phyloP scores from a whole-genome alignment of 1,139 yeast genomes.

The Kodamaea derodonti region DNA sequence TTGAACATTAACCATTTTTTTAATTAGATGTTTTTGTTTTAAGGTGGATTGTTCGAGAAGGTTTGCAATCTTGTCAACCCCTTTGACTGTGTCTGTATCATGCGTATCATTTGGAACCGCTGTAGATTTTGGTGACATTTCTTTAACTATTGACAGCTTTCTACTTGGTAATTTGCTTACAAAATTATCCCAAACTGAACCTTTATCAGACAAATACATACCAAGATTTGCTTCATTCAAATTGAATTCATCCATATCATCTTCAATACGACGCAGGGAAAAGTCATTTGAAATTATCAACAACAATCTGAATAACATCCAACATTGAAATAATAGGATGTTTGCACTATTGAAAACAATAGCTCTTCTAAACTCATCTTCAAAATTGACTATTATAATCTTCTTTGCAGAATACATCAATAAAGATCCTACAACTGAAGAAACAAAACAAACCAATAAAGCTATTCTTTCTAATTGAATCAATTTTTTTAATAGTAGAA shows the following conservation, averaged over 20 bases:
- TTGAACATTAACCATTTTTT: constrained; percentile 7
- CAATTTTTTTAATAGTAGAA: constrained; percentile 14
- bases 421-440: constrained; percentile 21
- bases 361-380: constrained; percentile 25
- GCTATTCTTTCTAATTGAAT: constrained; percentile 22
- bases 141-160: not conserved
- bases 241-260: constrained; percentile 3
- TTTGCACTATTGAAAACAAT: constrained; percentile 33
- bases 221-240: constrained; percentile 4
- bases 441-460: constrained; percentile 20
- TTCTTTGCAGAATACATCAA: constrained; percentile 26
- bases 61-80: constrained; percentile 4
- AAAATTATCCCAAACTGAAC: constrained; percentile 1
- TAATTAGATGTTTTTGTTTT: constrained; percentile 6
- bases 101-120: not conserved
- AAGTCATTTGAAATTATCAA: constrained; percentile 9
- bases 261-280: constrained; percentile 5
- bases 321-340: constrained; percentile 25
- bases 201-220: constrained; percentile 1
- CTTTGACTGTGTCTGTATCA: not conserved
- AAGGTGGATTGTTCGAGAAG: constrained; percentile 6
- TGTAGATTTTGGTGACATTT: no score
- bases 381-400: constrained; percentile 16
- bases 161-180: not conserved
- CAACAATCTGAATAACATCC: constrained; percentile 25